A percentile compares a stretch with the other conserved stretches of the same genome.
Evolutionary conservation across 31 red algal species (phyloP).

Genomic region (Odonthalia washingtoniensis): DNA sequence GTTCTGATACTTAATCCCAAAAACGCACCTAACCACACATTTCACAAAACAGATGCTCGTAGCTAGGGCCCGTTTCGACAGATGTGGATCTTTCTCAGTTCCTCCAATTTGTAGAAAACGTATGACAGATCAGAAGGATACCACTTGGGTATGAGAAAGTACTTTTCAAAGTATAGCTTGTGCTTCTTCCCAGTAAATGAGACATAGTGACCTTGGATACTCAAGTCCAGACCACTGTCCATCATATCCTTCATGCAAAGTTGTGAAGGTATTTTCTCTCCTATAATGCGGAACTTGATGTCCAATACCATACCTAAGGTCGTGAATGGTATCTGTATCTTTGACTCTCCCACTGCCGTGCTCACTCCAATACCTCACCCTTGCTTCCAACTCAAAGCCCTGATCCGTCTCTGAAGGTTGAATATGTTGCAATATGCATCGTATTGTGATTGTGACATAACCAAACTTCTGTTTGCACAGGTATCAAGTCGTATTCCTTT

Average conservation of each 20-base stretch:
- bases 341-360: too few relatives aligned
- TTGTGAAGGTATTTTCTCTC: background rate
- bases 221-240: slow-evolving; percentile 32
- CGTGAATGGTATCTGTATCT: slow-evolving; percentile 31
- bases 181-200: background rate
- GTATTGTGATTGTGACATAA: too few relatives aligned
- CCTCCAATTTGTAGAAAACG: slow-evolving; percentile 19
- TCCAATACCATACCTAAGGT: slow-evolving; percentile 12
- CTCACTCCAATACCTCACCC: too few relatives aligned
- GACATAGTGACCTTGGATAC: background rate
- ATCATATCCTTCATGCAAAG: background rate
- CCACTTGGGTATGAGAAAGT: slow-evolving; percentile 16
- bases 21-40: too few relatives aligned
- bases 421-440: too few relatives aligned
- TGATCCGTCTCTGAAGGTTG: too few relatives aligned
- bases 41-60: too few relatives aligned
- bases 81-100: slow-evolving; percentile 46
- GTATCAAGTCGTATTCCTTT: too few relatives aligned
- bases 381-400: too few relatives aligned
- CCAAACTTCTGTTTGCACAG: too few relatives aligned
- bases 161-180: background rate
- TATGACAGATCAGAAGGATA: background rate
- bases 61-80: too few relatives aligned
- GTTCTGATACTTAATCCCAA: too few relatives aligned
- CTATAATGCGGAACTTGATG: slow-evolving; percentile 10